Percentiles rank a stretch among this genome's conserved stretches.
These are phyloP conservation scores for Raffaelea albimanens DNA, from an alignment of 2,329 filamentous ascomycete genomes.

Conservation along the genomic window DNA sequence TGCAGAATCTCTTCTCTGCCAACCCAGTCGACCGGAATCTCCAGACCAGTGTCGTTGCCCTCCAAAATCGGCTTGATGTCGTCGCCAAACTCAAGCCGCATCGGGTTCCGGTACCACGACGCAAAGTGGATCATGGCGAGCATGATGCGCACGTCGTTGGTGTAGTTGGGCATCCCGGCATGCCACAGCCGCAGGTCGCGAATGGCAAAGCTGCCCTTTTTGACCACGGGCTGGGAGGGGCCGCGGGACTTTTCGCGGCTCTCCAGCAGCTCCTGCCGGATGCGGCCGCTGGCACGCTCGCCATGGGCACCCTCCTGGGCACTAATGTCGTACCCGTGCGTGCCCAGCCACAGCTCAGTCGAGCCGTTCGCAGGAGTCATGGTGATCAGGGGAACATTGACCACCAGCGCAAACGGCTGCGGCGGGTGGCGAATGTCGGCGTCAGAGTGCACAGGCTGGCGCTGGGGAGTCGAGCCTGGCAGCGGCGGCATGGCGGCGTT, in stretches of 20 bases:
- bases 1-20: too few species aligned
- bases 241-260: conserved; percentile 20
- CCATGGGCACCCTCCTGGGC: conserved; percentile 41
- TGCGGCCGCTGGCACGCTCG: conserved; percentile 40
- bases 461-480: conserved; percentile 25
- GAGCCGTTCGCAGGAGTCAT: conserved; percentile 43
- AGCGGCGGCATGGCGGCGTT: conserved; percentile 47
- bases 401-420: conserved; percentile 44
- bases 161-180: too few species aligned
- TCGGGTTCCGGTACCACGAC: too few species aligned
- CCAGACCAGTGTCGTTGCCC: too few species aligned
- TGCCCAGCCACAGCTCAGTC: conserved; percentile 50
- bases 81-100: too few species aligned
- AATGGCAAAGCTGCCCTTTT: conserved; percentile 29
- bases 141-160: too few species aligned
- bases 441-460: conserved; percentile 50
- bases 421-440: conserved; percentile 46
- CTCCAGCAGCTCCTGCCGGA: conserved; percentile 30
- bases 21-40: too few species aligned
- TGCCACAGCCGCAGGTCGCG: too few species aligned
- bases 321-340: conserved; percentile 29
- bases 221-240: conserved; percentile 37
- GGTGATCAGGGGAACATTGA: conserved; percentile 42
- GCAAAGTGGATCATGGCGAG: too few species aligned
- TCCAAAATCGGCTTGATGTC: too few species aligned